Conservation (phyloP, 2,329 filamentous ascomycete genomes). For the Orbilia brochopaga region DNA sequence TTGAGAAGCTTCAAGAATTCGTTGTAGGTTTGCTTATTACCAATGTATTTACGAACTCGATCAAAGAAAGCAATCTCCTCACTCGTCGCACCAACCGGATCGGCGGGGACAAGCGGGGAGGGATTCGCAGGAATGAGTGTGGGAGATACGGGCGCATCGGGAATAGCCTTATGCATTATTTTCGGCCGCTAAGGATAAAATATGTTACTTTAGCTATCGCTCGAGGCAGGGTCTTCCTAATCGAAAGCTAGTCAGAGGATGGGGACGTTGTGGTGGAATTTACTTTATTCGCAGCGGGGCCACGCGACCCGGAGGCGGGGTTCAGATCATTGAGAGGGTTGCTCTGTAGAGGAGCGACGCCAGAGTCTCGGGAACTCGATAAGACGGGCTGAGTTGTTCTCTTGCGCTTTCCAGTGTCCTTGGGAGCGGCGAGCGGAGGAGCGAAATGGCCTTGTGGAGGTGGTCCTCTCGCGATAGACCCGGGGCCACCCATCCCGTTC, state of each 20-base stretch:
- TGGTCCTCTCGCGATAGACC: constrained; percentile 63
- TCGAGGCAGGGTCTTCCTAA: not conserved
- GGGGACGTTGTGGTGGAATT: not conserved
- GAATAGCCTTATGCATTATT: constrained; percentile 71
- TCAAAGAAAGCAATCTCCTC: constrained; percentile 96
- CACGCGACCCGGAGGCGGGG: constrained; percentile 26
- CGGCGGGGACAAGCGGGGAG: constrained; percentile 79
- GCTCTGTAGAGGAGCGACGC: constrained; percentile 28
- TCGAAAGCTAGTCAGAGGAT: no score
- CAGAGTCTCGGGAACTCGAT: constrained; percentile 29
- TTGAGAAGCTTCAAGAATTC: constrained; percentile 98
- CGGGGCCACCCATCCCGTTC: constrained; percentile 29
- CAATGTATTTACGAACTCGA: constrained; percentile 92
- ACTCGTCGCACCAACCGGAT: constrained; percentile 73
- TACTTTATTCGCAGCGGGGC: constrained; percentile 44
- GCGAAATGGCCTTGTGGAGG: constrained; percentile 96
- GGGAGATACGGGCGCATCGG: constrained; percentile 69
- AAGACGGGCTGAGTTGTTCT: constrained; percentile 33
- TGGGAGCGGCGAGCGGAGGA: constrained; percentile 76
- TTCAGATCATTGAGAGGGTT: constrained; percentile 35
- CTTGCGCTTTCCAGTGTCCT: constrained; percentile 84
- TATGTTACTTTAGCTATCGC: not conserved
- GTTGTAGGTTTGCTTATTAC: constrained; percentile 88
- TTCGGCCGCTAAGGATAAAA: constrained; percentile 70
- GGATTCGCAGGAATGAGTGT: constrained; percentile 87